Evolutionary conservation across 148 eudicot species (phyloP), one percentile per base, ranked within the genome.

Genomic region (Vaccinium myrtillus): DNA sequence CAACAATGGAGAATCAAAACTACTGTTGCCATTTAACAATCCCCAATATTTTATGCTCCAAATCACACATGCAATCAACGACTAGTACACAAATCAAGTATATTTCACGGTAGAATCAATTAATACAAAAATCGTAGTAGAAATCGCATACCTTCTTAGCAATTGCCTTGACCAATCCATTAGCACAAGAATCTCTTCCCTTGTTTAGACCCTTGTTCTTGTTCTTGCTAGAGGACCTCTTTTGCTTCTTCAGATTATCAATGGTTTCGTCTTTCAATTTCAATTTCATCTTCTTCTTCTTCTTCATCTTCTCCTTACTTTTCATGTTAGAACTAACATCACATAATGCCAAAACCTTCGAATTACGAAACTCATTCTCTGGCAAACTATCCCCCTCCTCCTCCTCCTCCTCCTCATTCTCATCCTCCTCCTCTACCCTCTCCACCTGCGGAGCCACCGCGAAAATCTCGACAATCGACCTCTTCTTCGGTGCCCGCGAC

Each of bases 401-500:
- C n/a, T n/a, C n/a, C n/a, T n/a, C n/a, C n/a, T n/a, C 88, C 2
- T 77, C 76, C 13, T 70, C 83, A 5, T 43, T 43, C 46, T 87
- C 88, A 0, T 83, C 87, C 8, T 79, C 86, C 0, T 32, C 39
- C 5, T 70, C 76, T 3, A 55, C 79, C 36, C 80, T 82, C 80
- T 87, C 90, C 15, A 90, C 89, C 43, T 82, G 87, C 1, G 92
- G 90, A 25, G 92, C 86, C 67, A 86, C 92, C 7, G 92, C 92
- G 51, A 90, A 86, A 70, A 90, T 69, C 83, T 90, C 90, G 23
- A 83, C 84, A 18, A 90, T 88, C 0, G 90, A 90, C 84, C 92
- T 83, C 85, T 90, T 86, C 86, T 90, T 90, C 1, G 84, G 89
- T 14, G 71, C 58, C 85, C 75, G 82, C 8, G 61, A 23, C 77